phyloP scores from a whole-genome alignment of 768 basidiomycete species.

The Mycena filopes region DNA sequence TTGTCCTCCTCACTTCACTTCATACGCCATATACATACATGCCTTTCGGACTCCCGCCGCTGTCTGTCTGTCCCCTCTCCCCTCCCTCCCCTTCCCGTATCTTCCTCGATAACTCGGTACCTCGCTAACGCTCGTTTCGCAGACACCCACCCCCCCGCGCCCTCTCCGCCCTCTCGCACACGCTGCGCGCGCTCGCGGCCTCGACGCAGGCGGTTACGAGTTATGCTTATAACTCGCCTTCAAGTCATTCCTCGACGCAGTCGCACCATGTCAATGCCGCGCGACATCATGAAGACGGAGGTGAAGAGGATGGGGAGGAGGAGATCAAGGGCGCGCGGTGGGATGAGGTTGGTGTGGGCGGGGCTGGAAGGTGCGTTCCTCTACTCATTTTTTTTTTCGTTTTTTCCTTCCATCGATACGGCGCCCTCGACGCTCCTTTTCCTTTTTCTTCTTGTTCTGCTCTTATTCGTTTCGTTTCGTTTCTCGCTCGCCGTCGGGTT shows the following conservation, averaged over 20 bases:
- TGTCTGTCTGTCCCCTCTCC: too few species aligned
- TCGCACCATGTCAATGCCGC: not conserved
- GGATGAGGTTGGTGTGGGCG: constrained; percentile 13
- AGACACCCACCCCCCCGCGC: constrained; percentile 15
- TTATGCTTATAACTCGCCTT: too few species aligned
- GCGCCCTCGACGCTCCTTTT: too few species aligned
- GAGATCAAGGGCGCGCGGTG: constrained; percentile 23
- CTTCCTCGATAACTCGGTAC: too few species aligned
- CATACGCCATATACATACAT: too few species aligned
- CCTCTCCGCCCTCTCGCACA: constrained; percentile 27
- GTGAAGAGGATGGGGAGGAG: constrained; percentile 15
- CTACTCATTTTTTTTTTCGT: not conserved
- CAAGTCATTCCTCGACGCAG: too few species aligned
- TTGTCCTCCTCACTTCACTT: too few species aligned
- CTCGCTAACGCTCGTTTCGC: too few species aligned
- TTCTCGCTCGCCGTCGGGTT: not conserved
- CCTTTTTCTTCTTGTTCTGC: not conserved
- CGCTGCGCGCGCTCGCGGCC: constrained; percentile 21
- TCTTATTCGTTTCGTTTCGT: constrained; percentile 2
- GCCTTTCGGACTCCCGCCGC: too few species aligned
- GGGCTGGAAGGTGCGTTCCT: not conserved
- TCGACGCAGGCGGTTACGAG: constrained; percentile 20
- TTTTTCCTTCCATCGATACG: not conserved
- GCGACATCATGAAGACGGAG: not conserved
- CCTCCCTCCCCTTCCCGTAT: not conserved